Base-by-base conservation (phyloP, 352 stramenopile species). In the Thalassiosira mediterranea region DNA sequence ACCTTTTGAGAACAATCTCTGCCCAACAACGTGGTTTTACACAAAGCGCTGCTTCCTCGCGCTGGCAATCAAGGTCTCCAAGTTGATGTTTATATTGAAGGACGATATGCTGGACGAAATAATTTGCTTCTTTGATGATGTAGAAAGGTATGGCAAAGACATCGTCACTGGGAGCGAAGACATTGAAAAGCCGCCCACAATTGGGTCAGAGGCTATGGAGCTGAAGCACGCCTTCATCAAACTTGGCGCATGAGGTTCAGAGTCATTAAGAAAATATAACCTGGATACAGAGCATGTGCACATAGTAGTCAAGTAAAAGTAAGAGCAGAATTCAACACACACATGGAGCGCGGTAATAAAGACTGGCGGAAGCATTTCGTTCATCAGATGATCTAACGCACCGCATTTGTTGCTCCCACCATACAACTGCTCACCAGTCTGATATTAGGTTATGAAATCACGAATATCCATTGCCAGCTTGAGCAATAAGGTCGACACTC, bases 11-110 rank as follows among this genome's bases (percentile, higher is more conserved):
- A 96, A 95, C 53, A 98, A 98, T 76, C 88, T 98, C 7, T 94
- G 94, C 8, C 91, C 93, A 0, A 95, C 98, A 70, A 98, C 96
- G 34, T 98, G 96, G 95, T 97, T 96, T 79, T 98, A 98, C 84
- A 91, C 93, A 29, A 98, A 98, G 84, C 89, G 94, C 31, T 98
- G 95, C 79, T 98, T 98, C 72, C 83, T 98, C 32, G 94, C 94
- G 0, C 86, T 98, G 7, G 93, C 95, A 0, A 90, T 97, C 31
- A 96, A 94, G 31, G 87, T 98, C 48, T 93, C 95, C 1, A 98
- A 98, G 79, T 92, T 98, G 72, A 97, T 98, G 93, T 93, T 96
- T 37, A 96, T 95, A 26, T 93, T 98, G 15, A 95, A 96, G 8
- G 95, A 98, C 83, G 93, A 94, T 17, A 97, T 95, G 1, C 92